These are phyloP conservation scores for Ascochyta koolunga DNA, from an alignment of 2,329 filamentous ascomycete species.

Conservation along the genomic window DNA sequence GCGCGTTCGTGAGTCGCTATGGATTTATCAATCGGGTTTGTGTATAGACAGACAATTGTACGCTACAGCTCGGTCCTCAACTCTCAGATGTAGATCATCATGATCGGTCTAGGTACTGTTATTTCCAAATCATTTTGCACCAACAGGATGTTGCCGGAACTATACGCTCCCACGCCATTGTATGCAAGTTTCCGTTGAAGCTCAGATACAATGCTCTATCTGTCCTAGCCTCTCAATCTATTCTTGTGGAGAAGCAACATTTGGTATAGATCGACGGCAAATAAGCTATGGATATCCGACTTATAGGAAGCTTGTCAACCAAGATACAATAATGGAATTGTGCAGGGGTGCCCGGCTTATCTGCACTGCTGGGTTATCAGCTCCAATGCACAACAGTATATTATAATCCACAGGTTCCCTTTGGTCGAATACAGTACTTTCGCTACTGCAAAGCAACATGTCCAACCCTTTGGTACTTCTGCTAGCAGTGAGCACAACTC, in stretches of 20 bases:
- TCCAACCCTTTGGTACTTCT: conserved; percentile 3
- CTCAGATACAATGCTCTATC: not conserved
- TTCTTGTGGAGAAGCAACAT: not conserved
- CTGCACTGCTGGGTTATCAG: not conserved
- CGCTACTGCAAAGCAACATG: conserved; percentile 10
- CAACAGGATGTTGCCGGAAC: not conserved
- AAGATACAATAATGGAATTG: conserved; percentile 1
- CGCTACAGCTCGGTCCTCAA: conserved; percentile 5
- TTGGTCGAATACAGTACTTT: not conserved
- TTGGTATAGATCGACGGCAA: conserved; percentile 1
- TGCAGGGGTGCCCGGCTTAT: not conserved
- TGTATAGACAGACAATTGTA: conserved; percentile 2
- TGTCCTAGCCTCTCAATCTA: not conserved
- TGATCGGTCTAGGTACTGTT: not conserved
- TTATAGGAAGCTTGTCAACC: not conserved
- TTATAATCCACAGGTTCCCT: not conserved
- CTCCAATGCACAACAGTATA: not conserved
- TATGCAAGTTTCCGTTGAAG: conserved; percentile 10
- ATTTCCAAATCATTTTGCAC: not conserved
- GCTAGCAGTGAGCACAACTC: conserved; percentile 14
- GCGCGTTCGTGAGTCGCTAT: not conserved
- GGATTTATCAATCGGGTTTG: not conserved
- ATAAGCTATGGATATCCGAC: conserved; percentile 4
- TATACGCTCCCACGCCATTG: not conserved
- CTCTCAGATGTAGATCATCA: conserved; percentile 9